Percentiles rank a stretch among this genome's conserved stretches.
Conservation (phyloP, 2,329 filamentous ascomycete species). For the Plectosphaerella sp. region DNA sequence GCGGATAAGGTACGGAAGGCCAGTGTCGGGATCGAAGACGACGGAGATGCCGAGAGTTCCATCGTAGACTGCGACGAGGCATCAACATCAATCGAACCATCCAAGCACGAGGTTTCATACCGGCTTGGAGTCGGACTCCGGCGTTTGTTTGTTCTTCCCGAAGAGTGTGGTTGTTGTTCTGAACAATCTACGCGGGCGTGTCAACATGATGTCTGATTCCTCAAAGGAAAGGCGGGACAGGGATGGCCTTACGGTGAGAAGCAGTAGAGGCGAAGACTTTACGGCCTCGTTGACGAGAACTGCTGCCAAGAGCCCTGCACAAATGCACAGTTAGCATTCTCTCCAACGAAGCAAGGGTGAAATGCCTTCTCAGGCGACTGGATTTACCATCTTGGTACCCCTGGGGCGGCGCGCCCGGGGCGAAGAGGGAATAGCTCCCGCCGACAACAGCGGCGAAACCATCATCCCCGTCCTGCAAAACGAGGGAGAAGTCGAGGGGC, state of each 20-base stretch:
- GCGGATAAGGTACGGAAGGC: constrained; percentile 5
- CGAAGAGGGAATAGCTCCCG: constrained; percentile 3
- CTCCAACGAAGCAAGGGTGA: too few species aligned
- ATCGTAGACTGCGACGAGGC: neutral
- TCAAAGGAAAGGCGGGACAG: too few species aligned
- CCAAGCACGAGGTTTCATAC: neutral
- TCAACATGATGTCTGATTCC: too few species aligned
- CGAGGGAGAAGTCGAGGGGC: constrained; percentile 8
- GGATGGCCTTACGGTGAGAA: neutral
- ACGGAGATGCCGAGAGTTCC: neutral
- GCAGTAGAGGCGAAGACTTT: constrained; percentile 7
- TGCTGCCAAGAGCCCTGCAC: constrained; percentile 2
- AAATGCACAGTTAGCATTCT: too few species aligned
- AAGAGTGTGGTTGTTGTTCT: neutral
- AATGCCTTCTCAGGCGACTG: neutral
- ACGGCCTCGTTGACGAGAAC: constrained; percentile 5
- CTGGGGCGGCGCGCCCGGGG: neutral
- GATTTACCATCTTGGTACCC: constrained; percentile 1
- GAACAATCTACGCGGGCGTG: neutral
- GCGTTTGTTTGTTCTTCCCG: neutral
- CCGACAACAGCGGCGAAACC: constrained; percentile 5
- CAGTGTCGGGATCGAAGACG: neutral
- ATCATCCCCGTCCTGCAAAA: constrained; percentile 2
- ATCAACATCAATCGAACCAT: too few species aligned
- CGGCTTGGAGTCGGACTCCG: neutral